These are phyloP conservation scores for Ramularia endophylla DNA, from an alignment of 2,329 filamentous ascomycete species.

Conservation along the genomic window DNA sequence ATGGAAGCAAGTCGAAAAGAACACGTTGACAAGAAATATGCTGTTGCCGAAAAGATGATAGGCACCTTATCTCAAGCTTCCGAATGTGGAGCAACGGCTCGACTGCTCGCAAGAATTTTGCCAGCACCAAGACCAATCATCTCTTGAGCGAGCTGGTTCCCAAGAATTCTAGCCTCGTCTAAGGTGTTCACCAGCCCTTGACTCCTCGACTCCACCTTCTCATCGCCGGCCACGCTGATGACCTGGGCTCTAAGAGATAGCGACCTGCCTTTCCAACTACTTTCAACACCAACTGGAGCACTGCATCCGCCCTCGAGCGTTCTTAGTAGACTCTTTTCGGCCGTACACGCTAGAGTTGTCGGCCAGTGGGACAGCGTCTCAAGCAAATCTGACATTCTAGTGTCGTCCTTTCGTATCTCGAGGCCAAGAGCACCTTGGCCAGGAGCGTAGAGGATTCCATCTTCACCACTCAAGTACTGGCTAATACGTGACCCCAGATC, in stretches of 20 bases:
- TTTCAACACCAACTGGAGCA: constrained; percentile 85
- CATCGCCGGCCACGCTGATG: constrained; percentile 69
- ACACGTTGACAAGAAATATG: too few relatives aligned
- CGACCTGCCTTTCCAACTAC: constrained; percentile 54
- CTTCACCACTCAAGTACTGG: constrained; percentile 64
- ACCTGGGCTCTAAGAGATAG: constrained; percentile 68
- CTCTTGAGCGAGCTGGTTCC: constrained; percentile 62
- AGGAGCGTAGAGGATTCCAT: constrained; percentile 77
- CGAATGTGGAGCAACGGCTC: too few relatives aligned
- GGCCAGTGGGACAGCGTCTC: constrained; percentile 55
- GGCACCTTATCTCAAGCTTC: too few relatives aligned
- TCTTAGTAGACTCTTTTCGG: constrained; percentile 75
- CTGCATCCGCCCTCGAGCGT: constrained; percentile 89
- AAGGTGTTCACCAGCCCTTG: constrained; percentile 50
- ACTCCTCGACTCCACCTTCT: constrained; percentile 59
- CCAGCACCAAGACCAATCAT: constrained; percentile 69
- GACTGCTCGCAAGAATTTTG: constrained; percentile 54
- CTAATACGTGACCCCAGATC: constrained; percentile 64
- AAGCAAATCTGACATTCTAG: constrained; percentile 54
- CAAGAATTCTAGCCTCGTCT: constrained; percentile 67
- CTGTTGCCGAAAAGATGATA: too few relatives aligned
- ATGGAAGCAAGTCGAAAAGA: too few relatives aligned
- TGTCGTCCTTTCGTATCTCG: constrained; percentile 69
- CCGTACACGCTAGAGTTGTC: constrained; percentile 63
- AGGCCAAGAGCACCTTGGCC: constrained; percentile 83